These are phyloP conservation scores for Alternaria alternata DNA, from an alignment of 2,329 filamentous ascomycete genomes.

Conservation along the genomic window DNA sequence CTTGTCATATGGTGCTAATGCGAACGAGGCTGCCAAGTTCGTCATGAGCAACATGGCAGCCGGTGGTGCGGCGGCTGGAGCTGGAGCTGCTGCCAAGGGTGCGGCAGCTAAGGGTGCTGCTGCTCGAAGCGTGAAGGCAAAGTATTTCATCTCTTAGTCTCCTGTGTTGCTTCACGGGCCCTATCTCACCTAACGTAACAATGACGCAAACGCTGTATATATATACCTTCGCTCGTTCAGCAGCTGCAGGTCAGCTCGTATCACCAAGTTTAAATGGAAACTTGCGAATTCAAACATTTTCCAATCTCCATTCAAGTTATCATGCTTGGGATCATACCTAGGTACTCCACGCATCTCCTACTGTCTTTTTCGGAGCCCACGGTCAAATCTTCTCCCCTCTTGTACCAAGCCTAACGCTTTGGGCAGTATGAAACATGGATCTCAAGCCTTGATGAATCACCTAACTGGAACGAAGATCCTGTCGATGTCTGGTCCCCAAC, in stretches of 20 bases:
- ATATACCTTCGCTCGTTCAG: not conserved
- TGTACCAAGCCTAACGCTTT: no score
- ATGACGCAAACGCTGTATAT: not conserved
- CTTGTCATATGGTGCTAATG: constrained; percentile 46
- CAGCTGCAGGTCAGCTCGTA: constrained; percentile 8
- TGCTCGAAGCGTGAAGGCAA: constrained; percentile 5
- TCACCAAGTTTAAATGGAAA: not conserved
- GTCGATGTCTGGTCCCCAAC: constrained; percentile 63
- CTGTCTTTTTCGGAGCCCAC: not conserved
- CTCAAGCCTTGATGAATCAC: not conserved
- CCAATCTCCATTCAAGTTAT: not conserved
- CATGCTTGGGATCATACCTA: not conserved
- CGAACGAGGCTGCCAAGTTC: constrained; percentile 43
- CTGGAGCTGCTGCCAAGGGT: constrained; percentile 2
- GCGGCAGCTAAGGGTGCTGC: not conserved
- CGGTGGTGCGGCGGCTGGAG: constrained; percentile 9
- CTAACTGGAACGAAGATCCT: constrained; percentile 61
- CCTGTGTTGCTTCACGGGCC: not conserved
- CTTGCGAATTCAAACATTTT: not conserved
- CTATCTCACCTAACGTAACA: not conserved
- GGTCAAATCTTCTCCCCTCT: not conserved
- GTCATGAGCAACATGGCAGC: constrained; percentile 30
- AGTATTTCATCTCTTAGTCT: constrained; percentile 9
- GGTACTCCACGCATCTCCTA: not conserved
- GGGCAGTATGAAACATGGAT: not conserved